Conservation (phyloP, 352 stramenopile species). For the Phytophthora fragariaefolia region DNA sequence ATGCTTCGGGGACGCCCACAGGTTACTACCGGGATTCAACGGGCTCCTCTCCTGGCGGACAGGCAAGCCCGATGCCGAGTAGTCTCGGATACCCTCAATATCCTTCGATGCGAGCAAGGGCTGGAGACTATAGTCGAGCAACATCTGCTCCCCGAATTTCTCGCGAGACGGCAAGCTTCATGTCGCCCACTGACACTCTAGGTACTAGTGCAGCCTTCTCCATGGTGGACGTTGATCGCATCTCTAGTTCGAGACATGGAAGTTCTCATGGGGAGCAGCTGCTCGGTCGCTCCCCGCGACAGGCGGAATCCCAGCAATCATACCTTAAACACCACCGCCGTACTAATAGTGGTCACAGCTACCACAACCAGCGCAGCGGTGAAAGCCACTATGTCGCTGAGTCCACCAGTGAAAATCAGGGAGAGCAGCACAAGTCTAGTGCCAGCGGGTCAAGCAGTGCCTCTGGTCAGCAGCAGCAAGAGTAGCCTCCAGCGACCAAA, state of each 20-base stretch:
- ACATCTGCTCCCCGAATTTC: conserved; percentile 19
- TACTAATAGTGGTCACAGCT: conserved; percentile 33
- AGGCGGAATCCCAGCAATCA: conserved; percentile 20
- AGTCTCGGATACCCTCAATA: conserved; percentile 33
- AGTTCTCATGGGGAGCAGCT: conserved; percentile 29
- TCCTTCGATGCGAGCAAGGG: conserved; percentile 25
- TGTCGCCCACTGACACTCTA: conserved; percentile 26
- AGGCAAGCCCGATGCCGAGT: conserved; percentile 26
- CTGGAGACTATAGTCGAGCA: conserved; percentile 16
- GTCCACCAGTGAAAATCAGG: conserved; percentile 13
- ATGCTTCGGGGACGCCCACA: conserved; percentile 6
- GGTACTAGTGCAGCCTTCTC: conserved; percentile 52
- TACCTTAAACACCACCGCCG: conserved; percentile 26
- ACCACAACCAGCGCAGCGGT: conserved; percentile 25
- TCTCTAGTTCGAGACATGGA: conserved; percentile 29
- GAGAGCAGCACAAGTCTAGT: conserved; percentile 14
- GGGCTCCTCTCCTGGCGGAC: conserved; percentile 20
- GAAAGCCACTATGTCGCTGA: conserved; percentile 28
- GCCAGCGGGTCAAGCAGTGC: background rate
- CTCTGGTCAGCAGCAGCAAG: conserved; percentile 20
- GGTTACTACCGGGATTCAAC: conserved; percentile 31
- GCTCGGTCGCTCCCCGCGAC: conserved; percentile 25
- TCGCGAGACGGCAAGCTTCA: conserved; percentile 39
- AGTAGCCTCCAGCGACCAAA: conserved; percentile 17
- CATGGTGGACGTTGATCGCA: conserved; percentile 72